Percentiles rank a stretch among this genome's conserved stretches.
Conservation (phyloP, 768 basidiomycete species). For the Trametes maxima region DNA sequence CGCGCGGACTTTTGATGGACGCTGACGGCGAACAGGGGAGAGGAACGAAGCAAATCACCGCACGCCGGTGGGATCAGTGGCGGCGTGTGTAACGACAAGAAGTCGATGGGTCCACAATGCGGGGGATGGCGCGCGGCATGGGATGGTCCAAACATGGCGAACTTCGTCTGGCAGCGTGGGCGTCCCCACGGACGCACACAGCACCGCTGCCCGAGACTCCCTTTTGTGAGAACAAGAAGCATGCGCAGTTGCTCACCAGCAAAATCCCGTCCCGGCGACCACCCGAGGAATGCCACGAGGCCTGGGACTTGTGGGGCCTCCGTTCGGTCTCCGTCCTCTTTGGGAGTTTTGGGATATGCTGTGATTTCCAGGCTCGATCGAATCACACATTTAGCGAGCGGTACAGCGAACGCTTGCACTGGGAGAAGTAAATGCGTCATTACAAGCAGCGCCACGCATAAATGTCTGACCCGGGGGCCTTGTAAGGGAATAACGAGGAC, state of each 20-base stretch:
- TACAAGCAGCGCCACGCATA: no score
- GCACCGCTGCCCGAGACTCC: constrained; percentile 6
- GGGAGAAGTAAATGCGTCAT: no score
- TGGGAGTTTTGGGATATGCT: not conserved
- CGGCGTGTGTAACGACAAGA: not conserved
- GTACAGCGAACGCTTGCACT: no score
- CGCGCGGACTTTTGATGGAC: constrained; percentile 18
- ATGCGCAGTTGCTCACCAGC: not conserved
- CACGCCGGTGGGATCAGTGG: constrained; percentile 1
- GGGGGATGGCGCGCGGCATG: not conserved
- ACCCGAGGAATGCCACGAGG: not conserved
- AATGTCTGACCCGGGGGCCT: no score
- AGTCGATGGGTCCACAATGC: constrained; percentile 1
- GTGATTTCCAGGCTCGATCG: not conserved
- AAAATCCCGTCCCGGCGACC: not conserved
- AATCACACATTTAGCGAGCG: no score
- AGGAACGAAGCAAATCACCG: constrained; percentile 12
- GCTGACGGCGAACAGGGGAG: not conserved
- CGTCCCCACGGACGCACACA: constrained; percentile 1
- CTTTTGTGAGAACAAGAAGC: constrained; percentile 11
- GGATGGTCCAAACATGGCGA: constrained; percentile 8
- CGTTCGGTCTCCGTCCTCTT: not conserved
- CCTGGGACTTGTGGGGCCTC: not conserved
- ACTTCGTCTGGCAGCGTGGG: constrained; percentile 13
- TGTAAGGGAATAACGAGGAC: not conserved